Evolutionary conservation across 2,329 filamentous ascomycete genomes (phyloP), one percentile per base, ranked within the genome.

Genomic region (Aspergillus sp.): DNA sequence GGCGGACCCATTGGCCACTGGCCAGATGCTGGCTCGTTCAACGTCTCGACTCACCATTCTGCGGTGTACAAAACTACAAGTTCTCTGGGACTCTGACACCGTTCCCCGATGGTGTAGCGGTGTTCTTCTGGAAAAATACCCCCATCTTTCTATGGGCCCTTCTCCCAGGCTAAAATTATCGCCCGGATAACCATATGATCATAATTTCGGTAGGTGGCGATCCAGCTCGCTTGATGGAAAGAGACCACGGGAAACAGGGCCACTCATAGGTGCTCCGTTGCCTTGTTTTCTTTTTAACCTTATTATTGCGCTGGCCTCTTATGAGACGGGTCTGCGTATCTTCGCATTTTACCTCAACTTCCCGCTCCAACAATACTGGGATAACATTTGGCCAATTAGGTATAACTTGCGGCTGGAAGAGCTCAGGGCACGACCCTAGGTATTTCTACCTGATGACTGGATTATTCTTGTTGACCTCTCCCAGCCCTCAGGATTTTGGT

Each of bases 401-500:
- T 21, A 59, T 24, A 56, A 35, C 21, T 24, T 39, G n/a, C 37
- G 17, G 53, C 21, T 41, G 33, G 53, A 35, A 21, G 39, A 50
- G 33, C 51, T 46, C 33, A 21, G 37, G 17, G 23, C 27, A 21
- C 39, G 19, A 39, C 44, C 21, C 31, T 24, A 44, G 27, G 40
- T 37, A 35, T 31, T 19, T 19, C 19, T 37, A 27, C 31, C 21
- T 27, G 31, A 31, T 35, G n/a, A 35, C 24, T 31, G 27, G 24
- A 47, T 47, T 31, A 39, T 23, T 39, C 46, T 53, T 57, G 56
- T 58, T 46, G 44, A 54, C 54, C 56, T 63, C 54, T 56, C 53
- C 62, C 59, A 66, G 61, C 64, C 64, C 60, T 60, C 64, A 64
- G 58, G 59, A 65, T 64, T 65, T 59, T 62, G 54, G 57, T 61